Evolutionary conservation across 371 early-diverging fungal species (phyloP).

Genomic region (Sporodiniella umbellata): DNA sequence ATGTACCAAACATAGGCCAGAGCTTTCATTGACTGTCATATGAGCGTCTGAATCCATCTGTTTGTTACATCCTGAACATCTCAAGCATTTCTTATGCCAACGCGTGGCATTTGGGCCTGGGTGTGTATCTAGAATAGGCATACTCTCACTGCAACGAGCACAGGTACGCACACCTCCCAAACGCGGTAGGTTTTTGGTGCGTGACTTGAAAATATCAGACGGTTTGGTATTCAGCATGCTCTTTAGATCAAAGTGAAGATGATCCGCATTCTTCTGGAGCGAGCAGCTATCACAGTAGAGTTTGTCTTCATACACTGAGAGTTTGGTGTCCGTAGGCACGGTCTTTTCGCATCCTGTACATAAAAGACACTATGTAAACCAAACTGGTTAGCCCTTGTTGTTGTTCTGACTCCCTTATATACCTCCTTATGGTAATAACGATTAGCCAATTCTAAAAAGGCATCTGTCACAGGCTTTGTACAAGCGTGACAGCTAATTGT

Average conservation of each 20-base stretch:
- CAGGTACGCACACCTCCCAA: conserved; percentile 48
- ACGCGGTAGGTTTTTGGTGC: conserved; percentile 32
- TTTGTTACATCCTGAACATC: conserved; percentile 47
- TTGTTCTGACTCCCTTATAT: neutral
- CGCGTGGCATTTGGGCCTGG: conserved; percentile 49
- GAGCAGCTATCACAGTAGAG: conserved; percentile 62
- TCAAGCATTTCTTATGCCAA: conserved; percentile 56
- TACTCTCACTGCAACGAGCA: conserved; percentile 46
- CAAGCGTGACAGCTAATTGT: conserved; percentile 21
- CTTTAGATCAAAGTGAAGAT: neutral
- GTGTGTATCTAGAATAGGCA: conserved; percentile 47
- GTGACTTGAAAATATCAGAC: conserved; percentile 19
- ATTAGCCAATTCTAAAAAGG: conserved; percentile 20
- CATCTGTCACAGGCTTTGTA: conserved; percentile 18
- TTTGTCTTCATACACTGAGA: conserved; percentile 50
- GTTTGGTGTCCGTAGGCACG: conserved; percentile 52
- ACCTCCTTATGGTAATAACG: conserved; percentile 30
- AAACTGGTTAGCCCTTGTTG: no score
- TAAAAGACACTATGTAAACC: conserved; percentile 60
- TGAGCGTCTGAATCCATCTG: conserved; percentile 53
- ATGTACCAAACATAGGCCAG: conserved; percentile 29
- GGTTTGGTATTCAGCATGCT: conserved; percentile 5
- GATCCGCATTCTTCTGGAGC: neutral
- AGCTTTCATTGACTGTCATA: conserved; percentile 28
- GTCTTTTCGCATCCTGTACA: conserved; percentile 31